Percentiles rank a stretch among this genome's conserved stretches.
Evolutionary conservation across 306 rosid genomes (phyloP).

Genomic region (Fragaria vesca): DNA sequence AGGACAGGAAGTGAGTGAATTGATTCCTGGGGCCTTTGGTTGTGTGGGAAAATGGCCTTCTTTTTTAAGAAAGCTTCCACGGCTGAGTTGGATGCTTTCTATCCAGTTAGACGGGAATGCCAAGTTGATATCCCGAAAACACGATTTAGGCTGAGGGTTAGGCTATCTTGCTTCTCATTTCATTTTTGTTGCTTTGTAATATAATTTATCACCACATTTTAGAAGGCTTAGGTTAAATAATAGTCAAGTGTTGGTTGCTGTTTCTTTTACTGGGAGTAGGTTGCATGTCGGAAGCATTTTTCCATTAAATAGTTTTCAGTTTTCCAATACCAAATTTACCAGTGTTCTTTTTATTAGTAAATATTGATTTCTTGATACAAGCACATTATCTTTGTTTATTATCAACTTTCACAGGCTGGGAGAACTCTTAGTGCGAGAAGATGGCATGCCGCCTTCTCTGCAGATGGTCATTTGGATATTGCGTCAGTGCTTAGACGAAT

Average conservation of each 20-base stretch:
- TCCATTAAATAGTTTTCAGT: not conserved
- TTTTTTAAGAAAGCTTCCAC: slow-evolving; percentile 34
- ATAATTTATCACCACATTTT: not conserved
- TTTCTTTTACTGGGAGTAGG: not conserved
- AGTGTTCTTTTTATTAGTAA: not conserved
- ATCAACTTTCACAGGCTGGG: slow-evolving; percentile 65
- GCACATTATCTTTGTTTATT: slow-evolving; percentile 3
- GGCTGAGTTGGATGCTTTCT: slow-evolving; percentile 44
- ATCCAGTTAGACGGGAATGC: slow-evolving; percentile 51
- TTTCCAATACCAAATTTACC: not conserved
- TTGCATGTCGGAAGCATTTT: not conserved
- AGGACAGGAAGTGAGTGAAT: slow-evolving; percentile 1
- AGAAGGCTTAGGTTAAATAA: not conserved
- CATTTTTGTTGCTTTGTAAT: not conserved
- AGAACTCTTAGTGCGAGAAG: slow-evolving; percentile 89
- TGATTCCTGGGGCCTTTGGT: slow-evolving; percentile 30
- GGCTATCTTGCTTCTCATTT: slow-evolving; percentile 17
- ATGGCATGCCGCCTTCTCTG: slow-evolving; percentile 77
- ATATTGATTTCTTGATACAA: not conserved
- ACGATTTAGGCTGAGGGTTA: slow-evolving; percentile 85
- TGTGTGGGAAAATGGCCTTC: slow-evolving; percentile 23
- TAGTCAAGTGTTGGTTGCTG: not conserved
- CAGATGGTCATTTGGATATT: slow-evolving; percentile 85
- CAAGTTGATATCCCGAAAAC: slow-evolving; percentile 50
- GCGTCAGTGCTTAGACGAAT: slow-evolving; percentile 82